These are phyloP conservation scores for Triticum turgidum DNA, from an alignment of 176 grass and related monocot genomes.

Conservation along the genomic window DNA sequence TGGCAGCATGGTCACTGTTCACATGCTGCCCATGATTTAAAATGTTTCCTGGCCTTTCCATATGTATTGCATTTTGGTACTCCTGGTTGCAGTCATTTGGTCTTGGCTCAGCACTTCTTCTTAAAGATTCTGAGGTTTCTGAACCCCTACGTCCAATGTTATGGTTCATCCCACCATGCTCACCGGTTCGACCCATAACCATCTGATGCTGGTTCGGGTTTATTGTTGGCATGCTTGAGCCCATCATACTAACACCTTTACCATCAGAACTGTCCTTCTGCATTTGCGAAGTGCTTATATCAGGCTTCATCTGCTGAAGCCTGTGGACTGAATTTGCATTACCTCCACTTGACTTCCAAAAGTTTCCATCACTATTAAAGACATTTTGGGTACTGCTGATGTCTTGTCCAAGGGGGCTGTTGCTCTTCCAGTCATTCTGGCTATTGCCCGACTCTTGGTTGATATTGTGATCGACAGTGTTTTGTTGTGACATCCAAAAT, in stretches of 20 bases:
- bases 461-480: constrained; percentile 40
- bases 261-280: constrained; percentile 39
- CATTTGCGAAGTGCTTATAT: constrained; percentile 35
- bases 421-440: constrained; percentile 72
- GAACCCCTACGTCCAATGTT: constrained; percentile 36
- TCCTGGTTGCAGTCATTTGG: constrained; percentile 50
- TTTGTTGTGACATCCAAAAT: constrained; percentile 78
- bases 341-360: constrained; percentile 51
- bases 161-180: constrained; percentile 58
- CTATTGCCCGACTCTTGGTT: constrained; percentile 56
- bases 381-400: constrained; percentile 46
- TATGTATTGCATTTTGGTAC: constrained; percentile 41
- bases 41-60: constrained; percentile 34
- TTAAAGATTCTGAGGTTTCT: constrained; percentile 60
- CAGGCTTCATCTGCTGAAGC: constrained; percentile 52
- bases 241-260: constrained; percentile 41
- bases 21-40: constrained; percentile 45
- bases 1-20: constrained; percentile 38
- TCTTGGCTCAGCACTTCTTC: constrained; percentile 54
- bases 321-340: constrained; percentile 46
- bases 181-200: constrained; percentile 31
- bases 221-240: constrained; percentile 40
- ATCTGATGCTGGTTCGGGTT: constrained; percentile 51
- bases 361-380: constrained; percentile 40
- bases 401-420: constrained; percentile 44